A percentile compares a stretch with the other conserved stretches of the same genome.
phyloP scores from a whole-genome alignment of 768 basidiomycete genomes.

The Flagelloscypha sp. region DNA sequence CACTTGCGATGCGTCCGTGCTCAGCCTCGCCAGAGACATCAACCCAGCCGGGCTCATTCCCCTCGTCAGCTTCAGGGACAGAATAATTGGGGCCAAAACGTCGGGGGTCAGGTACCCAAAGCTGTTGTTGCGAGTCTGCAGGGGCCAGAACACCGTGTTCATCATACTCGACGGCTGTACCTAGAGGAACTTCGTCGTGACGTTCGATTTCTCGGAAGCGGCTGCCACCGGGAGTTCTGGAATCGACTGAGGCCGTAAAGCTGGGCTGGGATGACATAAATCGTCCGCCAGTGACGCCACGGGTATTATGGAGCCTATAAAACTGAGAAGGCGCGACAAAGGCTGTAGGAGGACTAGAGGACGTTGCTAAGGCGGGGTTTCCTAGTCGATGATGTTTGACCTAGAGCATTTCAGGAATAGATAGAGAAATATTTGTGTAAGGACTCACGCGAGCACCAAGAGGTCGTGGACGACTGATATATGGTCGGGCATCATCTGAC shows the following conservation, averaged over 20 bases:
- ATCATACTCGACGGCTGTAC: conserved; percentile 47
- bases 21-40: conserved; percentile 43
- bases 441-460: conserved; percentile 27
- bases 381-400: conserved; percentile 25
- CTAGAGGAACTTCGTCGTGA: conserved; percentile 52
- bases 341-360: conserved; percentile 66
- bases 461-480: conserved; percentile 64
- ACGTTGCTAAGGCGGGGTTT: conserved; percentile 59
- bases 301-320: conserved; percentile 61
- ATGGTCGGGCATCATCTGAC: conserved; percentile 35
- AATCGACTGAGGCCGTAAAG: conserved; percentile 51
- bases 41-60: conserved; percentile 47
- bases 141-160: conserved; percentile 43
- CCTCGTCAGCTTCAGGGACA: too few species aligned
- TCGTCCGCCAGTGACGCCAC: conserved; percentile 51
- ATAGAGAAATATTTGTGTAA: conserved; percentile 16
- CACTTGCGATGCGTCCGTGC: conserved; percentile 28
- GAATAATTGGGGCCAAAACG: conserved; percentile 50
- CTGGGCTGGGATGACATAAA: conserved; percentile 42
- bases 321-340: conserved; percentile 76
- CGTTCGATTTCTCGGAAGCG: conserved; percentile 68
- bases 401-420: neutral
- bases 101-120: conserved; percentile 45
- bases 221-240: conserved; percentile 56
- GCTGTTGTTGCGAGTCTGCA: conserved; percentile 18